These are phyloP conservation scores for Botryotinia calthae DNA, from an alignment of 2,329 filamentous ascomycete species.

Conservation along the genomic window DNA sequence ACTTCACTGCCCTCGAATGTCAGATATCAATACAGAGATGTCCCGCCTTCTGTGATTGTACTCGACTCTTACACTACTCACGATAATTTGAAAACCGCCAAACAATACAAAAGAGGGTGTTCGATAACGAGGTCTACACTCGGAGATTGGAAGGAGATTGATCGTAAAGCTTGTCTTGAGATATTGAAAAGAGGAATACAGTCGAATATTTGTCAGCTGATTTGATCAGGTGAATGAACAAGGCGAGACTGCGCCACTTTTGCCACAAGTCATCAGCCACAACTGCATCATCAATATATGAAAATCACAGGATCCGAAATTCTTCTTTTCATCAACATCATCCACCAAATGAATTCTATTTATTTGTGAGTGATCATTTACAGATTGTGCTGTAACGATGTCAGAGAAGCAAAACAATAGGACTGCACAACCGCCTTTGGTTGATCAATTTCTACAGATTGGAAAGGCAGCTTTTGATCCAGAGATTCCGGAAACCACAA, in stretches of 20 bases:
- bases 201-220: background rate
- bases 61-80: background rate
- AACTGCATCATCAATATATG: background rate
- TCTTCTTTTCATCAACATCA: no score
- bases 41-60: background rate
- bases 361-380: background rate
- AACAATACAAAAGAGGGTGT: background rate
- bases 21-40: background rate
- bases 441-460: constrained; percentile 34
- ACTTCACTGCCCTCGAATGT: background rate
- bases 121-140: background rate
- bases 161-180: background rate
- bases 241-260: background rate
- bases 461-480: constrained; percentile 37
- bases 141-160: background rate
- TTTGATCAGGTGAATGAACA: background rate
- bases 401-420: constrained; percentile 6
- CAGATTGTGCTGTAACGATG: background rate
- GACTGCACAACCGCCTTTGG: constrained; percentile 29
- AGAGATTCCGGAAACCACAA: constrained; percentile 24
- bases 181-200: background rate
- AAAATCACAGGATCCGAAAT: background rate
- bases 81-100: background rate
- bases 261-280: background rate
- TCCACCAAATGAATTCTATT: background rate